Conservation (phyloP, 2,329 filamentous ascomycete species). For the Monilinia polystroma region DNA sequence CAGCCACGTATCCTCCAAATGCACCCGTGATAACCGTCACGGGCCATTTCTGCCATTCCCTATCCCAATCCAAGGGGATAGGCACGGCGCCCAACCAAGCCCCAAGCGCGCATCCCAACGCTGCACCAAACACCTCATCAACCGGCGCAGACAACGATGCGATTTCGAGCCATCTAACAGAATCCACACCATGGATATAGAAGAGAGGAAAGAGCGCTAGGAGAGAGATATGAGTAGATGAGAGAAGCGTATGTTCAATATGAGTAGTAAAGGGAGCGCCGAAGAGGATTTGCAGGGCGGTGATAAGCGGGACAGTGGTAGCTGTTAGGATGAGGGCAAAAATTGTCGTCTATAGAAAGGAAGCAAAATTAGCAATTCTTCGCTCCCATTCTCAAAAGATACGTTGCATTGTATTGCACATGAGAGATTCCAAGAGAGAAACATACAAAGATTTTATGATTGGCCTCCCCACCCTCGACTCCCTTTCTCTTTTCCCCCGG, state of each 20-base stretch:
- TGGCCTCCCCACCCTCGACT: slow-evolving; percentile 25
- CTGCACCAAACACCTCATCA: slow-evolving; percentile 80
- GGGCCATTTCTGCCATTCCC: slow-evolving; percentile 99
- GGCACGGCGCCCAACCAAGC: slow-evolving; percentile 94
- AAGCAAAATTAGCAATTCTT: neutral
- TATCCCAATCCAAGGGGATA: slow-evolving; percentile 96
- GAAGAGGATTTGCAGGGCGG: slow-evolving; percentile 70
- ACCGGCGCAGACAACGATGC: slow-evolving; percentile 67
- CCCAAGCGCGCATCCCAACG: slow-evolving; percentile 74
- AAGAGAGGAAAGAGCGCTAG: slow-evolving; percentile 77
- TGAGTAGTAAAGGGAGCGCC: slow-evolving; percentile 88
- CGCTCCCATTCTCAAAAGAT: neutral
- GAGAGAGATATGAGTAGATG: slow-evolving; percentile 76
- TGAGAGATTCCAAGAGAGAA: neutral
- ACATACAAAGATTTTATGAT: slow-evolving; percentile 29
- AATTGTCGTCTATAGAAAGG: slow-evolving; percentile 45
- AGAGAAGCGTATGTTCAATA: slow-evolving; percentile 72
- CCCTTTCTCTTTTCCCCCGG: slow-evolving; percentile 56
- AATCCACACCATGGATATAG: slow-evolving; percentile 80
- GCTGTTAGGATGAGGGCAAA: slow-evolving; percentile 60
- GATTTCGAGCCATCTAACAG: slow-evolving; percentile 66
- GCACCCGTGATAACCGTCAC: slow-evolving; percentile 84
- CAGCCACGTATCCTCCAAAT: slow-evolving; percentile 74
- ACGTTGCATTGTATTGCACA: neutral
- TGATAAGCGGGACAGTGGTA: slow-evolving; percentile 53